Evolutionary conservation across 2,329 filamentous ascomycete genomes (phyloP), one percentile per base, ranked within the genome.

Genomic region (Thielaviopsis ethacetica): DNA sequence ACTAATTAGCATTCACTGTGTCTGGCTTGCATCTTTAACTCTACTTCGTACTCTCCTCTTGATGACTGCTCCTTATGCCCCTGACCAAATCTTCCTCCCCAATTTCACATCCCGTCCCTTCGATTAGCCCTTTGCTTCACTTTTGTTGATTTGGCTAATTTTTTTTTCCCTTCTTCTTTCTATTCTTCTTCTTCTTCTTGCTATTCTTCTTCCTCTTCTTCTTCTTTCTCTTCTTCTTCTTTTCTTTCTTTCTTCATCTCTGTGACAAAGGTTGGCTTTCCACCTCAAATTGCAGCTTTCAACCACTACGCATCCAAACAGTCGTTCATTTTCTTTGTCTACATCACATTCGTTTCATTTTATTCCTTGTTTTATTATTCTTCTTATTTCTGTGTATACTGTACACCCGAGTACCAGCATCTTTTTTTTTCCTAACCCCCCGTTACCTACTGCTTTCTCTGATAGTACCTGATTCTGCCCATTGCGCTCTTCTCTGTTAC

Each of bases 111-210:
- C 27, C 22, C 38, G 26, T 53, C 44, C 44, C 50, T 41, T 55
- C 34, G 17, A 30, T 21, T 44, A 15, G 55, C 17, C 17, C 27
- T 53, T 21, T 54, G 41, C 27, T 58, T 22, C 30, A 22, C 13
- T 19, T 19, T 54, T 51, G 58, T 56, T 61, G 59, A 41, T 56
- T 34, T 38, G n/a, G 41, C 27, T 6, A 13, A 24, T 61, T 61
- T 62, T 60, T 59, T 59, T 51, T 60, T 61, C 49, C 60, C 34
- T 34, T 63, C 54, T 60, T 63, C 58, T 56, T 59, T 44, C 15
- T 30, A 38, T 56, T 54, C 54, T 27, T 60, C 56, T 54, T 59
- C 50, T 54, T 62, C 58, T 59, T 47, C 15, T 34, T 26, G 22
- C 49, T 21, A 58, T 60, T 61, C 51, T 54, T 10, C 47, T 53